Evolutionary conservation across 169 alveolate species (phyloP), one percentile per base, ranked within the genome.

Genomic region (Eimeria brunetti): DNA sequence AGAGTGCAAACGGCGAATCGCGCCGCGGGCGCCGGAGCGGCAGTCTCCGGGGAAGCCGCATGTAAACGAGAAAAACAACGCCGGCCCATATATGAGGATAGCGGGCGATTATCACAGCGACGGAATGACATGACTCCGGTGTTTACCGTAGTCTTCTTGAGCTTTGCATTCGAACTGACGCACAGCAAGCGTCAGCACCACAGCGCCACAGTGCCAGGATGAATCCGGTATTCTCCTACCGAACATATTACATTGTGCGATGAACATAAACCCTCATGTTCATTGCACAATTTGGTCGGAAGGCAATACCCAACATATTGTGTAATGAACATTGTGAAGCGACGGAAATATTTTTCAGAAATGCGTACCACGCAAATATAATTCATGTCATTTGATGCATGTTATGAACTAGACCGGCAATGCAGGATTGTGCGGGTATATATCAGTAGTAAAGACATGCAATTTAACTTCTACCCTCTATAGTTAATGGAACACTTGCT

Each of bases 31-130:
- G 49, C 49, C 78, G n/a, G 78, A 33, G 78, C 78, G 49, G 78
- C 78, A 67, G 78, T n/a, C 78, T 67, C 78, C 78, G 78, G 46
- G 78, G 78, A 67, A 8, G 46, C 33, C 78, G 78, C 78, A 14
- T 67, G 49, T 67, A 67, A 33, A 58, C n/a, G 12, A 22, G 16
- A 33, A 67, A 33, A 5, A 67, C 24, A 30, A 24, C 78, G 49
- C n/a, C 78, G 33, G 78, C 78, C 33, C 78, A 33, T 44, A 33
- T 67, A 67, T 49, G 46, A 67, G 78, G 33, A 67, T 49, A 30
- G 12, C 49, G 7, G 78, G 78, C 78, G 33, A 5, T 11, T 16
- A 30, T 44, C 78, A 49, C 78, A 67, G 78, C n/a, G 78, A 67
- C 8, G 33, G 78, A 67, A 14, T n/a, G 49, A n/a, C 24, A n/a